Evolutionary conservation across 2,329 filamentous ascomycete genomes (phyloP), one percentile per base, ranked within the genome.

Genomic region (Ophidiomyces ophidiicola): DNA sequence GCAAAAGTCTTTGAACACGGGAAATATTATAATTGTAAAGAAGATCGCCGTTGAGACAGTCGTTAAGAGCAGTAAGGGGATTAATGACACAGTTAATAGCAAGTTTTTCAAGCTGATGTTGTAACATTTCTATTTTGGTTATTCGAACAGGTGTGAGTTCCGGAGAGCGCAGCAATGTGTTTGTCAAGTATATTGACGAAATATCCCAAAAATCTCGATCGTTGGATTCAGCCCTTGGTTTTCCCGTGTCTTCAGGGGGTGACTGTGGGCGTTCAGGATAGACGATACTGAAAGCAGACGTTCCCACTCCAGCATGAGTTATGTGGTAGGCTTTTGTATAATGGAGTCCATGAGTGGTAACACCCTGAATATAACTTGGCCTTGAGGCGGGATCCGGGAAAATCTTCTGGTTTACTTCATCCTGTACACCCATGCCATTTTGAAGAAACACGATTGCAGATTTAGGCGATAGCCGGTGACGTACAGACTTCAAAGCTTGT

Each of bases 371-470:
- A 50, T 92, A 94, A 40, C 74, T 75, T 2, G 90, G 90, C 18
- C 82, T 71, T 0, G 63, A 66, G 1, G 61, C 56, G 0, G 72
- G 67, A 44, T 87, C 72, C 0, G 74, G 70, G 49, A 94, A 94
- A 19, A 92, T 58, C 7, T 70, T 59, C 23, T 70, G 60, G 50
- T 84, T 85, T 28, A 94, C 69, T 34, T 78, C 71, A 34, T 96
- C 86, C n/a, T 85, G 68, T 1, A 85, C 66, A 0, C 90, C 88
- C 59, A 96, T 74, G 1, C 87, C 85, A 46, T 88, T 82, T 41
- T 85, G 80, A 41, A 92, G 58, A 40, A 93, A 72, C 43, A 82
- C 76, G 5, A 94, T 71, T 0, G 83, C 82, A 1, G 80, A 84
- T 19, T 75, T 64, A 2, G 71, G 64, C 30, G 72, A 69, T n/a